Percentiles rank a stretch among this genome's conserved stretches.
Evolutionary conservation across 2,329 filamentous ascomycete genomes (phyloP).

Genomic region (Penicillium brasilianum): DNA sequence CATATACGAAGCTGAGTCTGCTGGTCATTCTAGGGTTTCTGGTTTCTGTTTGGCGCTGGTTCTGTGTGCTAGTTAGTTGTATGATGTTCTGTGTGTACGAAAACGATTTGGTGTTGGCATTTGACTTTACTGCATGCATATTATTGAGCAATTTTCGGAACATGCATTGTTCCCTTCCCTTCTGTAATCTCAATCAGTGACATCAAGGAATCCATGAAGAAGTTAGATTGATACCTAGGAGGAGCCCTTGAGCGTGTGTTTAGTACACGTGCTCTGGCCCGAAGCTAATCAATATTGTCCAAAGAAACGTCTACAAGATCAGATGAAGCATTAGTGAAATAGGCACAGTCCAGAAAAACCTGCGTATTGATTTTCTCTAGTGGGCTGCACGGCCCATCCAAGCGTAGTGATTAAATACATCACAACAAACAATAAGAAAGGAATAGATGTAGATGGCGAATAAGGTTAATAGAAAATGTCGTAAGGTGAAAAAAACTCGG

Average conservation of each 20-base stretch:
- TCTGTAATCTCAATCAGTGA: neutral
- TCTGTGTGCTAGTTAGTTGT: constrained; percentile 10
- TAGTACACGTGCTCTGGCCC: neutral
- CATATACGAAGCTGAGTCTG: constrained; percentile 14
- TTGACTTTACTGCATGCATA: neutral
- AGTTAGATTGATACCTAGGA: neutral
- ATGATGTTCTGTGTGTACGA: constrained; percentile 9
- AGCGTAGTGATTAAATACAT: constrained; percentile 1
- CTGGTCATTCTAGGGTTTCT: constrained; percentile 1
- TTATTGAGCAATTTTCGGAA: neutral
- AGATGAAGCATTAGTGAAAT: neutral
- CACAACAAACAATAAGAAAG: constrained; percentile 16
- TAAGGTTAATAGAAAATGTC: constrained; percentile 12
- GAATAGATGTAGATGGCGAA: constrained; percentile 13
- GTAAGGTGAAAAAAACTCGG: constrained; percentile 11
- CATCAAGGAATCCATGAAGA: neutral
- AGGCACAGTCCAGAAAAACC: neutral
- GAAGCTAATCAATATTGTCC: neutral
- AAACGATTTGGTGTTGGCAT: neutral
- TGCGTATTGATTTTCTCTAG: constrained; percentile 7
- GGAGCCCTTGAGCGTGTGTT: neutral
- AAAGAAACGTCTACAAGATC: neutral
- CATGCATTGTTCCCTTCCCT: neutral
- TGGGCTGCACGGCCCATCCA: neutral
- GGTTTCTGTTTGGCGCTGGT: neutral